Evolutionary conservation across 352 stramenopile genomes (phyloP), one percentile per base, ranked within the genome.

Genomic region (Hyphochytrium catenoides): DNA sequence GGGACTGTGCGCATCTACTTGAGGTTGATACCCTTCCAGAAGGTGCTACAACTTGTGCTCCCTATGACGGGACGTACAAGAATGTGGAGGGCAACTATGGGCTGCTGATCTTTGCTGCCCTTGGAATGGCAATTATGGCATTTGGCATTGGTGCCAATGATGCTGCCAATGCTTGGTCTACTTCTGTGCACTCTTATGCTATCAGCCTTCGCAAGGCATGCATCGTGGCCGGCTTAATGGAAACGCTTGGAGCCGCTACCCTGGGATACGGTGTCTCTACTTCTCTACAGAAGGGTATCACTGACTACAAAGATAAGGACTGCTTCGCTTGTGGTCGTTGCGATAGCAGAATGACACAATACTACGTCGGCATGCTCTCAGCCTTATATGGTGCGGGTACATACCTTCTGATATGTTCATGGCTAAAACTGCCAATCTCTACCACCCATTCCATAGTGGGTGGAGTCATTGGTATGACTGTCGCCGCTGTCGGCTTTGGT

Each of bases 131-230:
- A 14, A 43, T 16, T 32, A 58, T 53, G 40, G 51, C 54, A 1
- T 63, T 55, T 16, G 33, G 43, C n/a, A 52, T 60, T 36, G 71
- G 69, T 31, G 69, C 59, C 3, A 86, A 87, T 52, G 70, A 86
- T 56, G 71, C 74, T 21, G 71, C 64, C 14, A 91, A 86, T 36
- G 63, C 71, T 12, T 86, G 82, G 50, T 70, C 48, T 11, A 82
- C 70, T 22, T 62, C 59, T 1, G 63, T 90, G 16, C 52, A 71
- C 35, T 59, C 60, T 19, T 71, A 77, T 34, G 63, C 65, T 15
- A 48, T 90, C 17, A 74, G 57, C 7, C 43, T 84, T 12, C 60
- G 50, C 24, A 56, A 68, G 40, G 70, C 70, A 4, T 59, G 79
- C 15, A 16, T 83, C 8, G 45, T 85, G 12, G 70, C 63, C 3